These are phyloP conservation scores for Monosporascus cannonballus DNA, from an alignment of 2,329 filamentous ascomycete species.

Conservation along the genomic window DNA sequence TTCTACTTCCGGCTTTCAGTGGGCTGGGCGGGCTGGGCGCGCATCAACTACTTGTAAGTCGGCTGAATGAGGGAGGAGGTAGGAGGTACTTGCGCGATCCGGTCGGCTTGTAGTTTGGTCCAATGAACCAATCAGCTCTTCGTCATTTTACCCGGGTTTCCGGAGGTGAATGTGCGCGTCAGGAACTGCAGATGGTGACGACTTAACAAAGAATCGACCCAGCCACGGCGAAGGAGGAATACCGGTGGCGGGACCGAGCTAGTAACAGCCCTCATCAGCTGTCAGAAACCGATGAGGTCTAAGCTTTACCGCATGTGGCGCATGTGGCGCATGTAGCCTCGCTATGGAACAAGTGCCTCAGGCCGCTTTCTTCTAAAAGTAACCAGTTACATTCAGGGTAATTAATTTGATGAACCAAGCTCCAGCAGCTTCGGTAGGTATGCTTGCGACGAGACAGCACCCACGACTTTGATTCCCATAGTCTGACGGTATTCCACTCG, in stretches of 20 bases:
- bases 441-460: neutral
- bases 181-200: too few species aligned
- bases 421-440: neutral
- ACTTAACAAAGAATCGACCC: too few species aligned
- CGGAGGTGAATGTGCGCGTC: too few species aligned
- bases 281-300: neutral
- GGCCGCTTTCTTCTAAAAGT: neutral
- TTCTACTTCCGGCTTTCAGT: neutral
- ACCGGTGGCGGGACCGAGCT: neutral
- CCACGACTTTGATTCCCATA: neutral
- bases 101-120: neutral
- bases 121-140: neutral
- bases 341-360: neutral
- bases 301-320: neutral
- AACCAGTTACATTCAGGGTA: neutral
- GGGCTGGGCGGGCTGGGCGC: neutral
- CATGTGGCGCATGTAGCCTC: too few species aligned
- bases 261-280: neutral
- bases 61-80: neutral
- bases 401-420: neutral
- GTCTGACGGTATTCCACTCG: neutral
- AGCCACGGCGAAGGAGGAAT: too few species aligned
- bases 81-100: neutral
- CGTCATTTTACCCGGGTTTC: too few species aligned
- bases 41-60: neutral